These are phyloP conservation scores for Cruciata laevipes DNA, from an alignment of 257 asterid genomes.

Conservation along the genomic window DNA sequence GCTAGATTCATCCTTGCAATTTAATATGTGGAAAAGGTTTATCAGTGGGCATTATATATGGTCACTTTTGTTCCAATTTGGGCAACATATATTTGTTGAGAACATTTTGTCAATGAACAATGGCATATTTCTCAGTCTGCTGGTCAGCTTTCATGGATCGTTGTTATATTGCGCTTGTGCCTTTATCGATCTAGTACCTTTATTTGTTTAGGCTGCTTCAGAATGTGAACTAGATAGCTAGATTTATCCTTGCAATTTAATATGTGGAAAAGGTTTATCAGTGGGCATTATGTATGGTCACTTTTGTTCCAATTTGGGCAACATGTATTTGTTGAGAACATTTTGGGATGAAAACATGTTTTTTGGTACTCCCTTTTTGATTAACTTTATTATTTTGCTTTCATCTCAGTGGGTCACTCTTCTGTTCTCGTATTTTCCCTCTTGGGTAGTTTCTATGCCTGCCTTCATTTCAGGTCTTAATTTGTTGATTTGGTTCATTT, in stretches of 20 bases:
- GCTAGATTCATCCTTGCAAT: neutral
- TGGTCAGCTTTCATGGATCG: neutral
- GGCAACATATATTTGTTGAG: neutral
- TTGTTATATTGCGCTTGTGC: neutral
- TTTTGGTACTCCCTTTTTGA: neutral
- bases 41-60: neutral
- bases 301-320: neutral
- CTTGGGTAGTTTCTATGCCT: neutral
- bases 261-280: neutral
- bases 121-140: neutral
- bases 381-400: neutral
- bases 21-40: neutral
- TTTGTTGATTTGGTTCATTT: conserved; percentile 21
- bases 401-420: neutral
- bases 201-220: neutral
- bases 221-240: neutral
- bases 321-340: neutral
- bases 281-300: neutral
- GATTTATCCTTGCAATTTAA: neutral
- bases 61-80: neutral
- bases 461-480: conserved; percentile 18
- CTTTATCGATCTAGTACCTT: neutral
- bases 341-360: neutral
- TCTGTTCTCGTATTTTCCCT: neutral
- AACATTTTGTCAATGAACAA: neutral